These are phyloP conservation scores for Loxodes magnus DNA, from an alignment of 73 alveolate species.

Conservation along the genomic window DNA sequence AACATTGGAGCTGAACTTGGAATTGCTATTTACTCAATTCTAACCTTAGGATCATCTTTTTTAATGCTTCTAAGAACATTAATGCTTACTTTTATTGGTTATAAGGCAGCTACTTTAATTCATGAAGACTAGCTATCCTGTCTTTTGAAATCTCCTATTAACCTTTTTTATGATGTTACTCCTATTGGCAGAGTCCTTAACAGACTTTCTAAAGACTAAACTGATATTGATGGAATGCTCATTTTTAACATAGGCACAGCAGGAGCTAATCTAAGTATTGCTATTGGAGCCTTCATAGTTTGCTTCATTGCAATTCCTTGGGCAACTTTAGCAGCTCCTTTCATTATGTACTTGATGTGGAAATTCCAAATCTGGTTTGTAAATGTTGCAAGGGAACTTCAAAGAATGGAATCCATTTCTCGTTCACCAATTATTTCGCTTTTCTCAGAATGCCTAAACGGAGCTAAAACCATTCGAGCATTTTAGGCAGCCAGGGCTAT, in stretches of 20 bases:
- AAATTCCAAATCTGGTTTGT: slow-evolving; percentile 2
- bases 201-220: slow-evolving; percentile 56
- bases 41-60: too few species aligned
- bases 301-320: slow-evolving; percentile 17
- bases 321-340: slow-evolving; percentile 16
- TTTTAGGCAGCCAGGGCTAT: slow-evolving; percentile 5
- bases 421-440: background rate
- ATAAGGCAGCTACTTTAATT: too few species aligned
- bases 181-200: slow-evolving; percentile 81
- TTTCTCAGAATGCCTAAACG: slow-evolving; percentile 12
- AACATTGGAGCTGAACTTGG: too few species aligned
- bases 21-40: too few species aligned
- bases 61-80: too few species aligned
- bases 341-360: slow-evolving; percentile 4
- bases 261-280: background rate
- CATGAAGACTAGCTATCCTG: too few species aligned
- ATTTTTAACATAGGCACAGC: background rate
- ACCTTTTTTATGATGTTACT: slow-evolving; percentile 73
- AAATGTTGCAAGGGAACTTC: slow-evolving; percentile 21
- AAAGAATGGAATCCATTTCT: slow-evolving; percentile 3
- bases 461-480: slow-evolving; percentile 1
- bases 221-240: background rate
- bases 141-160: slow-evolving; percentile 56
- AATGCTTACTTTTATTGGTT: too few species aligned
- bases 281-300: background rate